Base-by-base conservation (phyloP, 2,329 filamentous ascomycete species). In the Neofusicoccum umdonicola region DNA sequence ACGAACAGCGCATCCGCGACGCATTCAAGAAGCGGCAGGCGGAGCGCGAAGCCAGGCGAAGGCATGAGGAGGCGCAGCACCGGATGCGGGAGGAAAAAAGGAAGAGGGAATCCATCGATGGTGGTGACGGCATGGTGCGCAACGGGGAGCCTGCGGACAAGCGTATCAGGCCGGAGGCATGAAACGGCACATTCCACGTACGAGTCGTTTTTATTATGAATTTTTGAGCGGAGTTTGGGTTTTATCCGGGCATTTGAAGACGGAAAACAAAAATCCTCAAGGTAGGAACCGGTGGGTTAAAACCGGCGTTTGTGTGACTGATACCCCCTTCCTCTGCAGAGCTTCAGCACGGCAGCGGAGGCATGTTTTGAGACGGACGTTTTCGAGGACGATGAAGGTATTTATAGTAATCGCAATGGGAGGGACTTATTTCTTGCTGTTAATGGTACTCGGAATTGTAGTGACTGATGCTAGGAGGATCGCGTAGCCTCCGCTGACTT, bases 1-100 rank as follows among this genome's bases (percentile, higher is more conserved):
- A 86, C 0, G 90, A 90, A 34, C 85, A 84, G 42, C 81, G 78
- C n/a, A 94, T 98, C 69, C 88, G 90, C 69, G 85, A 89, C 35
- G 88, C 87, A 13, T 97, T 93, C 89, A 97, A 97, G 78, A 82
- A 85, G 68, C 83, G 86, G 3, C 73, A 71, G 22, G 72, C 72
- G 66, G 78, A 87, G 15, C 63, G 54, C 19, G 56, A 60, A 12
- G 69, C 67, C 61, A 68, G 64, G 48, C 65, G 65, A 62, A 66
- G 19, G 34, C 27, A 27, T n/a, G 57, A 56, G 17, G 56, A 58
- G 45, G 31, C 34, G 12, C 44, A 62, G 13, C 66, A 68, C 22
- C 66, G 65, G 34, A 62, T 47, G 58, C 67, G 71, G 48, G 56
- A 66, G 17, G 68, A 69, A 17, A 68, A 72, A 31, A n/a, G 50